Percentiles rank a stretch among this genome's conserved stretches.
Conservation (phyloP, 495 filamentous ascomycete species). For the Talaromyces stipitatus region DNA sequence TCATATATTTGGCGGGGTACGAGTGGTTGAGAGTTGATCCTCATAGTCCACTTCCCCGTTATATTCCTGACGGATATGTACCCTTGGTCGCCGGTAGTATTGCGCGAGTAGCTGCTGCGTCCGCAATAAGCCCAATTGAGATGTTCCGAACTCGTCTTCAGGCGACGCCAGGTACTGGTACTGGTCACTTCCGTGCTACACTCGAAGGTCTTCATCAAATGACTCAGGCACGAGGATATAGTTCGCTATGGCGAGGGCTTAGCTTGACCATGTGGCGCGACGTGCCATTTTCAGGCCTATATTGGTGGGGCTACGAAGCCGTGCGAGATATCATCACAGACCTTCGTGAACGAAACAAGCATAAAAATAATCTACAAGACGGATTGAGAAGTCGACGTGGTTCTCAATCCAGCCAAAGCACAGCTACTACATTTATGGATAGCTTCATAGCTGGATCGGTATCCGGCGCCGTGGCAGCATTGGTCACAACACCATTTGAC, state of each 20-base stretch:
- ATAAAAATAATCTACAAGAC: slow-evolving; percentile 35
- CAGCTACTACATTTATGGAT: slow-evolving; percentile 66
- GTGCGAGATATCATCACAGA: slow-evolving; percentile 60
- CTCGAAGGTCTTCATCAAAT: slow-evolving; percentile 67
- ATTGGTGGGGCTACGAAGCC: slow-evolving; percentile 96
- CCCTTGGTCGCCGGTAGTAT: slow-evolving; percentile 72
- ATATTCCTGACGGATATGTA: slow-evolving; percentile 56
- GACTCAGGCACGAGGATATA: slow-evolving; percentile 67
- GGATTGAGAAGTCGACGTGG: slow-evolving; percentile 38
- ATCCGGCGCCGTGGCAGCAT: slow-evolving; percentile 76
- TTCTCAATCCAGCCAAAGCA: slow-evolving; percentile 35
- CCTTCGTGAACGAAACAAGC: slow-evolving; percentile 44
- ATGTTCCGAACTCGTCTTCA: slow-evolving; percentile 93
- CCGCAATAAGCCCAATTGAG: slow-evolving; percentile 82
- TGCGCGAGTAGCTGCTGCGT: slow-evolving; percentile 74
- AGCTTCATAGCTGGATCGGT: slow-evolving; percentile 79
- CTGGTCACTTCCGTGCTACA: slow-evolving; percentile 64
- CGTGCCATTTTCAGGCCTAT: slow-evolving; percentile 92
- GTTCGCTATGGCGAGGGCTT: slow-evolving; percentile 86
- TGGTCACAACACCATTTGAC: slow-evolving; percentile 94
- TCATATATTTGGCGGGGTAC: slow-evolving; percentile 99
- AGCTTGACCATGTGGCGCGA: slow-evolving; percentile 93
- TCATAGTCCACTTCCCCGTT: slow-evolving; percentile 55
- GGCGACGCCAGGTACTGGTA: slow-evolving; percentile 50
- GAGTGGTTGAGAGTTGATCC: slow-evolving; percentile 77